These are phyloP conservation scores for Rhododendron mucronatum DNA, from an alignment of 148 eudicot genomes.

Conservation along the genomic window DNA sequence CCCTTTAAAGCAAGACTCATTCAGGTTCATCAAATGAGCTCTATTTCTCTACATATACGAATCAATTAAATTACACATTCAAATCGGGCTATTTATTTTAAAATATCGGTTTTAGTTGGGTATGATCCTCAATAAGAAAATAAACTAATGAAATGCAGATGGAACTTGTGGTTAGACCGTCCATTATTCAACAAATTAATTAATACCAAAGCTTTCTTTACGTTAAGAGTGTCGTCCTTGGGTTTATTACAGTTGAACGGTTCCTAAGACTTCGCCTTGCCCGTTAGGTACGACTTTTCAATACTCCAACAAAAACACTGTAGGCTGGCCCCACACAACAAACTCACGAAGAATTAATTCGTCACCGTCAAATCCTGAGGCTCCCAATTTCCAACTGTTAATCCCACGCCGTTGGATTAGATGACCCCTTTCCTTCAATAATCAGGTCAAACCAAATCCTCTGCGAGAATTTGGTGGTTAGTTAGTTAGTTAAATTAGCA, in stretches of 20 bases:
- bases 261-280: constrained; percentile 1
- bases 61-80: too few relatives aligned
- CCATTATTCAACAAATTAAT: not conserved
- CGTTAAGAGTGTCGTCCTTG: not conserved
- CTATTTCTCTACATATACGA: not conserved
- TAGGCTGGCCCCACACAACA: not conserved
- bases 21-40: not conserved
- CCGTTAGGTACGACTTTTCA: constrained; percentile 24
- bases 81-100: too few relatives aligned
- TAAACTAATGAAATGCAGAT: not conserved
- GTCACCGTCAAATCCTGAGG: not conserved
- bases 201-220: not conserved
- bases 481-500: constrained; percentile 23
- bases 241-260: constrained; percentile 27
- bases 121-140: not conserved
- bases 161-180: not conserved
- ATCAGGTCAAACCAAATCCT: not conserved
- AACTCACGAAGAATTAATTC: not conserved
- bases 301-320: not conserved
- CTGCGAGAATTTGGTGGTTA: not conserved
- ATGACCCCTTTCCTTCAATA: not conserved
- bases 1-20: not conserved
- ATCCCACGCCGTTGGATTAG: not conserved
- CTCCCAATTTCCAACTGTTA: not conserved
- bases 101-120: too few relatives aligned